Evolutionary conservation across 1,284 basidiomycete species (phyloP).

Genomic region (Moesziomyces antarcticus): DNA sequence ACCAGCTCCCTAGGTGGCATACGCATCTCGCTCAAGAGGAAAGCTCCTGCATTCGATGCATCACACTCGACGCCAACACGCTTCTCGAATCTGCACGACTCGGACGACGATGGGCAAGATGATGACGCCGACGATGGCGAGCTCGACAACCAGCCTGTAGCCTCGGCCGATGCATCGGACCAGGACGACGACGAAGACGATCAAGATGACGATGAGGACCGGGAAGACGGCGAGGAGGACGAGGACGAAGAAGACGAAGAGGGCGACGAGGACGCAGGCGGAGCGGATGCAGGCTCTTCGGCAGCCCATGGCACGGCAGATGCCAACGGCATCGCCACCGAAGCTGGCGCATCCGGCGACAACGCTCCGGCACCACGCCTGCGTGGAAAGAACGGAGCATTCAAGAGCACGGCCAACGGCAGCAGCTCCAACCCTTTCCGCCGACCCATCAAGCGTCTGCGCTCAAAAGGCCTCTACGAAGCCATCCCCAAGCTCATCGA

Average conservation of each 20-base stretch:
- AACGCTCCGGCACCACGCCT: conserved; percentile 5
- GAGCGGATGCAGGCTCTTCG: neutral
- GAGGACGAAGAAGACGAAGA: conserved; percentile 6
- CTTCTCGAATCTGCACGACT: conserved; percentile 7
- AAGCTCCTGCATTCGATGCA: conserved; percentile 12
- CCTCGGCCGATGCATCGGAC: neutral
- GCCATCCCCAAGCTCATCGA: conserved; percentile 51
- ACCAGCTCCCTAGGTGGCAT: conserved; percentile 14
- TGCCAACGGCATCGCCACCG: neutral
- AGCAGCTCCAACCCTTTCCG: conserved; percentile 17
- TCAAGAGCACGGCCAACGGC: conserved; percentile 8
- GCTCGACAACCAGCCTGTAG: conserved; percentile 2
- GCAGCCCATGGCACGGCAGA: neutral
- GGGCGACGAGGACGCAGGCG: conserved; percentile 1
- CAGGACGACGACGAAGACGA: conserved; percentile 8
- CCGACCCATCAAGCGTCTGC: conserved; percentile 45
- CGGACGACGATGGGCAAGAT: neutral
- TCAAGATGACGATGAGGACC: conserved; percentile 13
- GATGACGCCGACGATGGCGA: conserved; percentile 18
- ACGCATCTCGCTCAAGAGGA: conserved; percentile 47
- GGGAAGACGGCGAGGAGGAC: conserved; percentile 10
- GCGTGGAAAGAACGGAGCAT: conserved; percentile 27
- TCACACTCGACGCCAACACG: conserved; percentile 17
- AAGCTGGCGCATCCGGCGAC: neutral
- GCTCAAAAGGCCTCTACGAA: conserved; percentile 48